These are phyloP conservation scores for Malus asiatica DNA, from an alignment of 306 rosid species.

Conservation along the genomic window DNA sequence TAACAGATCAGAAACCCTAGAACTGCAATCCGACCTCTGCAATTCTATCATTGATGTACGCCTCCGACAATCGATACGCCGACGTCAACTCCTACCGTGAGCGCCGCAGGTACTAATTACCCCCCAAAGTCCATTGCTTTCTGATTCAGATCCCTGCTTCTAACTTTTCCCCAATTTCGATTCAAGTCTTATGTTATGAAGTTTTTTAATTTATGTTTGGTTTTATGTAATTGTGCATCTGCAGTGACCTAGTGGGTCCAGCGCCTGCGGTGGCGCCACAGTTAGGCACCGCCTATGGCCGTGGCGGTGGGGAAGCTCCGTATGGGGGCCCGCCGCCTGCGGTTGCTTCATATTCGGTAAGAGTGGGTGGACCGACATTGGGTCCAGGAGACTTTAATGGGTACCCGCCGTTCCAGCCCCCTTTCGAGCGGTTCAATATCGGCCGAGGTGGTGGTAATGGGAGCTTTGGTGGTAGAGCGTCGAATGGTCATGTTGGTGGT, in stretches of 20 bases:
- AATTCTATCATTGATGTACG: slow-evolving; percentile 29
- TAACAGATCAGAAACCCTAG: background rate
- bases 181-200: background rate
- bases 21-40: background rate
- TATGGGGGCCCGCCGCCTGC: slow-evolving; percentile 32
- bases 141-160: background rate
- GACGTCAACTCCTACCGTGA: slow-evolving; percentile 68
- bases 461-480: background rate
- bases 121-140: background rate
- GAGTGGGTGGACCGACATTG: slow-evolving; percentile 33
- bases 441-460: slow-evolving; percentile 46
- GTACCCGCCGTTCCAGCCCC: slow-evolving; percentile 56
- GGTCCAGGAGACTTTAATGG: slow-evolving; percentile 23
- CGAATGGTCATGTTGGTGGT: background rate
- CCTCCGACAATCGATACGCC: slow-evolving; percentile 50
- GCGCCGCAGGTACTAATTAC: slow-evolving; percentile 58
- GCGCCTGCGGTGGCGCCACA: slow-evolving; percentile 28
- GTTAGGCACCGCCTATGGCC: slow-evolving; percentile 30
- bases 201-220: background rate
- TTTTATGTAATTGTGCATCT: background rate
- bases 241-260: slow-evolving; percentile 57
- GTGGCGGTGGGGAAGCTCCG: slow-evolving; percentile 33
- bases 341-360: slow-evolving; percentile 23
- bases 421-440: slow-evolving; percentile 50
- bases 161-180: background rate